These are phyloP conservation scores for Schoenoplectus triqueter DNA, from an alignment of 202 grass and related monocot species.

Conservation along the genomic window DNA sequence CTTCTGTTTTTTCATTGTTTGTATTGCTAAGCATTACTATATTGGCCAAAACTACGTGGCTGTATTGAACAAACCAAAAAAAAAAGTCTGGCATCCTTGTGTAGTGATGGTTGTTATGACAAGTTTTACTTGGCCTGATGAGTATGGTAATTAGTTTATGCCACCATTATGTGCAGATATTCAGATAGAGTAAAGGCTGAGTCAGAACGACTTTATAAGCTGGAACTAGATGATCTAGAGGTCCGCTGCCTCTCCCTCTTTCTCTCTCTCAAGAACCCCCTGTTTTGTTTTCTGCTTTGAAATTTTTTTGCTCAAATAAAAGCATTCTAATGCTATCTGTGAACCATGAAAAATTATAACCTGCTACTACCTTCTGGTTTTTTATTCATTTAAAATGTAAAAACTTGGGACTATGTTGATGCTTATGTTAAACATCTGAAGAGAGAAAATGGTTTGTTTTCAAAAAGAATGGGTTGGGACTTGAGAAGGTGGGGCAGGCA, in stretches of 20 bases:
- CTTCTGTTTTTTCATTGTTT: neutral
- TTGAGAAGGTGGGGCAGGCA: neutral
- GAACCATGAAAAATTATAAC: neutral
- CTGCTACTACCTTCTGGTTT: neutral
- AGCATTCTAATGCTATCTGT: neutral
- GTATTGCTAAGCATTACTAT: neutral
- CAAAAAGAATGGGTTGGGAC: neutral
- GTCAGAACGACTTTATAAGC: conserved; percentile 61
- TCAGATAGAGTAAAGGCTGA: conserved; percentile 90
- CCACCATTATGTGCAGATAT: conserved; percentile 60
- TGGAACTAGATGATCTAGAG: conserved; percentile 94
- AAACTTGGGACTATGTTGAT: neutral
- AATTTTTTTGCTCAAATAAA: neutral
- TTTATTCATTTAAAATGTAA: neutral
- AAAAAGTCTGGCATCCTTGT: neutral
- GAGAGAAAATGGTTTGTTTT: neutral
- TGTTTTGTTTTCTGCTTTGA: conserved; percentile 1
- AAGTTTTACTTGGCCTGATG: neutral
- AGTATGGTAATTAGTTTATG: conserved; percentile 27
- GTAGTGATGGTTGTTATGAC: neutral
- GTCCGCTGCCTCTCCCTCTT: conserved; percentile 38
- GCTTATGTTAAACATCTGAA: conserved; percentile 3
- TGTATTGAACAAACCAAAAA: conserved; percentile 2
- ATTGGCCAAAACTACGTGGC: neutral
- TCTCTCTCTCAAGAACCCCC: neutral